These are phyloP conservation scores for Plasmodium coatneyi DNA, from an alignment of 169 alveolate species.

Conservation along the genomic window DNA sequence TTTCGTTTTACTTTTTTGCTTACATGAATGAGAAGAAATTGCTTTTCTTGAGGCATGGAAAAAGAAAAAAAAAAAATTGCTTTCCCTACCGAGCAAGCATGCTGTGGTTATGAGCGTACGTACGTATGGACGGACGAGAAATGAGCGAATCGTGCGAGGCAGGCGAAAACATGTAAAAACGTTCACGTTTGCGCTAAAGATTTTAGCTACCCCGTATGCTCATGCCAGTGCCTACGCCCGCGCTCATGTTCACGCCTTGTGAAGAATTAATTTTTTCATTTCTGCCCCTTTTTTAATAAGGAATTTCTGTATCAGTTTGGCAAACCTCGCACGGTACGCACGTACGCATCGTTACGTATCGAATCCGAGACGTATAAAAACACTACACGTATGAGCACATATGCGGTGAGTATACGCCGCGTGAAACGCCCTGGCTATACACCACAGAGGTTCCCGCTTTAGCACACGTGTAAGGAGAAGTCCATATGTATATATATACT, in stretches of 20 bases:
- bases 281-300: neutral
- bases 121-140: conserved; percentile 1
- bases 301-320: neutral
- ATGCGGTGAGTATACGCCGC: neutral
- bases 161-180: neutral
- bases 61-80: neutral
- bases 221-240: neutral
- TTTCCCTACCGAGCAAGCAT: neutral
- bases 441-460: neutral
- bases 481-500: neutral
- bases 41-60: neutral
- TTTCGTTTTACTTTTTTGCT: neutral
- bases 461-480: neutral
- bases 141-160: neutral
- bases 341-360: neutral
- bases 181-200: neutral
- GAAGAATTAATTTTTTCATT: neutral
- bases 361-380: neutral
- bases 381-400: neutral
- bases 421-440: neutral
- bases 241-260: neutral
- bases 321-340: neutral
- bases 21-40: neutral
- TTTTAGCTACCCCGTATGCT: neutral
- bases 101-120: neutral